Evolutionary conservation across 768 basidiomycete genomes (phyloP), one percentile per base, ranked within the genome.

Genomic region (Podaxis sp.): DNA sequence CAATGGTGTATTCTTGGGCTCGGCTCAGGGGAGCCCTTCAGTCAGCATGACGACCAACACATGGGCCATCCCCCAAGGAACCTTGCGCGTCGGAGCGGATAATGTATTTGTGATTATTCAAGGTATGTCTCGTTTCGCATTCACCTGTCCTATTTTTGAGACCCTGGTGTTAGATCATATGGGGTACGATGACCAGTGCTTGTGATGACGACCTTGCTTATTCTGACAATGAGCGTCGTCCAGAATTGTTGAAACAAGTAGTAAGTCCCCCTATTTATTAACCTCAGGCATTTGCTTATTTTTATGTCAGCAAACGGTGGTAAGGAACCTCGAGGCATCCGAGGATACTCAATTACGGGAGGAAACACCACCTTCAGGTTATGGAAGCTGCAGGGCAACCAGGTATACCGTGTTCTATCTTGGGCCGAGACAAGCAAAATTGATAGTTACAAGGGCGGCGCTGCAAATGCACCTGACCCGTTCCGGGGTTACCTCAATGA

Each of bases 61-160:
- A 13, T 84, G 82, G 82, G 67, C 63, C 2, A 73, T 84, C 33
- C 88, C 90, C 0, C 40, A 71, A 2, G 84, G 80, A 1, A 76
- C 87, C 4, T 77, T 79, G 0, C 71, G 71, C 4, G 68, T 79
- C 11, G 82, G 84, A 2, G 64, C 75, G 58, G 89, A 90, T 69
- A 94, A 93, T 69, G 85, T 93, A 8, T 83, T 94, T 61, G 92
- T 91, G 0, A 79, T 93, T 54, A 78, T 92, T 4, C 89, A 76
- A 74, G 76, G 76, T 71, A 42, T 51, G 71, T 63, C 6, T 40
- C 26, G 24, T 7, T 52, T 53, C 22, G 28, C 36, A 26, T 13
- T 11, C 24, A 1, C 8, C 22, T 22, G 52, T 24, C 40, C 7
- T 59, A 39, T 64, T 56, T 33, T 33, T 64, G 22, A 64, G 55